Evolutionary conservation across 352 stramenopile species (phyloP).

Genomic region (Phytophthora citricola): DNA sequence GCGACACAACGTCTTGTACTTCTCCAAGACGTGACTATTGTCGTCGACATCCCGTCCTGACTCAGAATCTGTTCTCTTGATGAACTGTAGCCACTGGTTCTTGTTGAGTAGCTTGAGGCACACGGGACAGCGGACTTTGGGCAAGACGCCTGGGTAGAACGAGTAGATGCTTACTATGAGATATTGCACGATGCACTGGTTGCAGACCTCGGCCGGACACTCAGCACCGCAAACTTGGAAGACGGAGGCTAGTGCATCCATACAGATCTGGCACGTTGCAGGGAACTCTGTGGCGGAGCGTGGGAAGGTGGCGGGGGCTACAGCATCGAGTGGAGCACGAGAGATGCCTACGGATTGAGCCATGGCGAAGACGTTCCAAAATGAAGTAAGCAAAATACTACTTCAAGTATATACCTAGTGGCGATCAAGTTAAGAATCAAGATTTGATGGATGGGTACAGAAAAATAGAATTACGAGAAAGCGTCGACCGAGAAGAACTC

Average conservation of each 20-base stretch:
- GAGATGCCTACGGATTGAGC: not conserved
- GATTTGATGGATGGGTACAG: too few relatives aligned
- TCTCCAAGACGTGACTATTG: conserved; percentile 57
- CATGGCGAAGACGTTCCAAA: too few relatives aligned
- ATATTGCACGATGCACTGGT: conserved; percentile 54
- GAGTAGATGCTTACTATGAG: conserved; percentile 59
- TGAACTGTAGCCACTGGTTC: conserved; percentile 49
- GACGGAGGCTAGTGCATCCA: conserved; percentile 53
- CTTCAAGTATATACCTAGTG: too few relatives aligned
- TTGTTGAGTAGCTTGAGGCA: conserved; percentile 66
- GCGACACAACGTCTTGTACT: conserved; percentile 62
- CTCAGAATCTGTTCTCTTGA: conserved; percentile 8
- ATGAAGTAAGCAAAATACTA: too few relatives aligned
- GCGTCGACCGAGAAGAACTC: too few relatives aligned
- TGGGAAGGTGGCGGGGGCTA: not conserved
- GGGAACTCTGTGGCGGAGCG: conserved; percentile 28
- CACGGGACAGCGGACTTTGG: conserved; percentile 74
- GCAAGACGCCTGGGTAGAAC: conserved; percentile 66
- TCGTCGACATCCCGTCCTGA: conserved; percentile 23
- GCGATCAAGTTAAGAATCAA: too few relatives aligned
- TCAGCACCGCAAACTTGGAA: conserved; percentile 46
- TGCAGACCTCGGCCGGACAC: conserved; percentile 53
- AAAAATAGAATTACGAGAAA: too few relatives aligned
- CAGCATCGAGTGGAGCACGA: conserved; percentile 5
- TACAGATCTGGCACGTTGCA: conserved; percentile 64